phyloP scores from a whole-genome alignment of 2,329 filamentous ascomycete genomes.

The Fusarium vanettenii region DNA sequence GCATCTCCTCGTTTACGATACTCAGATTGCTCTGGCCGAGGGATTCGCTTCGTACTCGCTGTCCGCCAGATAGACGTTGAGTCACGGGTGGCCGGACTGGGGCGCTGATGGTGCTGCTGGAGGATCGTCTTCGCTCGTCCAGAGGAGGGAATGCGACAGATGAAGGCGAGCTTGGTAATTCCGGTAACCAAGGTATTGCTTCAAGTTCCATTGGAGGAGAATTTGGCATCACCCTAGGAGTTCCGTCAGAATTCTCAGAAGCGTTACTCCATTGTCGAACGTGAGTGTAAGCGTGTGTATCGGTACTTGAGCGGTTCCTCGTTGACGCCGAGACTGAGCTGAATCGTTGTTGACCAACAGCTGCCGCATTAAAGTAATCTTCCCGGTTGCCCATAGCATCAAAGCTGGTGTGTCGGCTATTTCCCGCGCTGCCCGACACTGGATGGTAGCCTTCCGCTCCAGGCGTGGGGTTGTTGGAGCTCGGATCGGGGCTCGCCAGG shows the following conservation, averaged over 20 bases:
- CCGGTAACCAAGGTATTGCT: slow-evolving; percentile 48
- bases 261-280: slow-evolving; percentile 57
- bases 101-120: slow-evolving; percentile 33
- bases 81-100: slow-evolving; percentile 38
- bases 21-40: slow-evolving; percentile 37
- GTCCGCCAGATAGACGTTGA: slow-evolving; percentile 45
- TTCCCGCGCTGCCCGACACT: slow-evolving; percentile 36
- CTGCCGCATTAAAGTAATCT: slow-evolving; percentile 46
- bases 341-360: slow-evolving; percentile 18
- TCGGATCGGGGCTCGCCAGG: slow-evolving; percentile 39
- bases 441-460: slow-evolving; percentile 40
- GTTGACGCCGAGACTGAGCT: slow-evolving; percentile 39
- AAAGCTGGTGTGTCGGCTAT: slow-evolving; percentile 45
- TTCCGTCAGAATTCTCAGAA: slow-evolving; percentile 55
- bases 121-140: slow-evolving; percentile 44
- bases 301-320: slow-evolving; percentile 48
- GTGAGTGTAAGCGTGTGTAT: slow-evolving; percentile 54
- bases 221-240: slow-evolving; percentile 40
- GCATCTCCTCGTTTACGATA: slow-evolving; percentile 59
- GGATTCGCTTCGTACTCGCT: slow-evolving; percentile 40
- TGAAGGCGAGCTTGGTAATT: slow-evolving; percentile 50
- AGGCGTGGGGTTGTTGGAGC: slow-evolving; percentile 45
- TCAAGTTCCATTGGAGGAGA: slow-evolving; percentile 51
- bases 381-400: slow-evolving; percentile 40
- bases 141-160: slow-evolving; percentile 25